Evolutionary conservation across 1,139 yeast species (phyloP).

Genomic region (Magnusiomyces ingens): DNA sequence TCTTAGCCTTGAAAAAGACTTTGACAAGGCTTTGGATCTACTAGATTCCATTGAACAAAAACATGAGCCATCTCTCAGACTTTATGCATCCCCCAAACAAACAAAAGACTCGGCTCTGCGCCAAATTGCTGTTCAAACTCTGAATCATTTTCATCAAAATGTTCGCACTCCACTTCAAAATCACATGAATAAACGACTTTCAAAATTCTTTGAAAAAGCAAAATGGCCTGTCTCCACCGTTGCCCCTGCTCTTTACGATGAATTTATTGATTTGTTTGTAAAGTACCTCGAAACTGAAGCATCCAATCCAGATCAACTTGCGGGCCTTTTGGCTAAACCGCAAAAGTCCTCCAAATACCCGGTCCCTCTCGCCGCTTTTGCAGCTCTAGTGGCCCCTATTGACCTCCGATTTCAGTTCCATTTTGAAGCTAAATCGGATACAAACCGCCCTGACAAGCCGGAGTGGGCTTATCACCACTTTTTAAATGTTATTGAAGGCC

Average conservation of each 20-base stretch:
- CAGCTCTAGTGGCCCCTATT: constrained; percentile 50
- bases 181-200: constrained; percentile 4
- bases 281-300: constrained; percentile 7
- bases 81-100: background rate
- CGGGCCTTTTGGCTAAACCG: background rate
- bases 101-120: background rate
- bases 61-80: no score
- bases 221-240: constrained; percentile 13
- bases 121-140: constrained; percentile 9
- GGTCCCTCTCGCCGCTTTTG: constrained; percentile 52
- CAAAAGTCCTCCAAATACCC: constrained; percentile 26
- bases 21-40: constrained; percentile 5
- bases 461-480: constrained; percentile 68
- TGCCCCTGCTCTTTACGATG: background rate
- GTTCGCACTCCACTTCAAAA: constrained; percentile 6
- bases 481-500: constrained; percentile 44
- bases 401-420: constrained; percentile 64
- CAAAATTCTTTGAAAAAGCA: constrained; percentile 1
- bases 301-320: background rate
- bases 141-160: constrained; percentile 4
- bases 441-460: constrained; percentile 68
- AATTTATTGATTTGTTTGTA: constrained; percentile 5
- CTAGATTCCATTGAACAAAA: background rate
- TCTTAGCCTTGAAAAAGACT: background rate
- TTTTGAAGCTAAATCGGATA: constrained; percentile 53